Base-by-base conservation (phyloP, 2,329 filamentous ascomycete genomes). In the Pseudohalonectria lignicola region DNA sequence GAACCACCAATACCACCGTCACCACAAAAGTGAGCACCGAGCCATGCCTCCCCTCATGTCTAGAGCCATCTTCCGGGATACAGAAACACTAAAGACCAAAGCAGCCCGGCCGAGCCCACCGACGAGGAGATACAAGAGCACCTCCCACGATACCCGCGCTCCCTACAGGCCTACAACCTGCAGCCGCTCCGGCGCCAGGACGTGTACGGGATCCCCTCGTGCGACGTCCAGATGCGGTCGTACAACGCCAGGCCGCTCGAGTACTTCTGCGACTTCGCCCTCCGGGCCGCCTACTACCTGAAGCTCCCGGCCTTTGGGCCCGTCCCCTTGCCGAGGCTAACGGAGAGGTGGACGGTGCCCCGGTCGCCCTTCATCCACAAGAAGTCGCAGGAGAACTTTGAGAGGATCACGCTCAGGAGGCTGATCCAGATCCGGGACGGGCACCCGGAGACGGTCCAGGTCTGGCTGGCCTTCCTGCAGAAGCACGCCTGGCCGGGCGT, bases 351-450 rank as follows among this genome's bases (percentile, higher is more conserved):
- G 92, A 96, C 92, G 1, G 87, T 96, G 2, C 86, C 87, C 9
- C 76, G 78, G 52, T 77, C 77, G 53, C 83, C 85, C 58, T 98
- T 98, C 67, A 86, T 95, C 47, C 85, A 86, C 69, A 98, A 96
- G 66, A 98, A 98, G 65, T 82, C 78, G 28, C 88, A 98, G 62
- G 92, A 98, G 64, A 98, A 98, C 61, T 98, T 94, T 54, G 90
- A 96, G 66, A 74, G 92, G 39, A 80, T 92, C 43, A 98, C 92
- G 1, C 62, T 88, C 51, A 76, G 88, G 39, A 71, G 92, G 12
- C 60, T 95, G 51, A 87, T 98, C 37, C 87, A 94, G 61, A 92
- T 98, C 53, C 82, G 86, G 47, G 92, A 96, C 53, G 92, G 87
- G 1, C 73, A 95, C 52, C 79, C 87, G 1, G 86, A 95, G 56